Evolutionary conservation across 768 basidiomycete genomes (phyloP).

Genomic region (Mycena chlorophos): DNA sequence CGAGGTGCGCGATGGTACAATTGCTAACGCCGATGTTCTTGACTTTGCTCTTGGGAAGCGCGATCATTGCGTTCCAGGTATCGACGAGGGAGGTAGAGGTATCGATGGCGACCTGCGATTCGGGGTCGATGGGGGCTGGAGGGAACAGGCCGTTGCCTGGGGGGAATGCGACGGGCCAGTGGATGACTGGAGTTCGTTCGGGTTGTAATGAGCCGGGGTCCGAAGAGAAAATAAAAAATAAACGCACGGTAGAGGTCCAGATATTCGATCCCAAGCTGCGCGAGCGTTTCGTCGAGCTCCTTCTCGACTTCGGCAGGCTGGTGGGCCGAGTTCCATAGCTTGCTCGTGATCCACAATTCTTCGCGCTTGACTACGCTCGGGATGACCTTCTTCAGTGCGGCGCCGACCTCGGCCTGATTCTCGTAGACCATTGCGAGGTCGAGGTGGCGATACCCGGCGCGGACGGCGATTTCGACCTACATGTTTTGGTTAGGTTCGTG

Average conservation of each 20-base stretch:
- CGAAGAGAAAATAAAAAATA: not conserved
- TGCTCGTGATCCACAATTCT: slow-evolving; percentile 79
- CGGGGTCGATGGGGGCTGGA: slow-evolving; percentile 42
- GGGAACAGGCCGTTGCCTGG: slow-evolving; percentile 60
- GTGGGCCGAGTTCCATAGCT: slow-evolving; percentile 81
- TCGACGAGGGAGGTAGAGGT: slow-evolving; percentile 61
- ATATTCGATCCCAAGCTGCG: slow-evolving; percentile 71
- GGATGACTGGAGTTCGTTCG: slow-evolving; percentile 58
- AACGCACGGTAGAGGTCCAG: slow-evolving; percentile 79
- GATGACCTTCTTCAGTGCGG: slow-evolving; percentile 74
- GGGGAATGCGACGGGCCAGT: slow-evolving; percentile 77
- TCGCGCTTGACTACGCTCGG: slow-evolving; percentile 76
- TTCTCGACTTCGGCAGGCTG: slow-evolving; percentile 65
- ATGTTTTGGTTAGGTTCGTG: slow-evolving; percentile 10
- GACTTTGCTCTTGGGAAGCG: slow-evolving; percentile 72
- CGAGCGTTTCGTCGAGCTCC: slow-evolving; percentile 74
- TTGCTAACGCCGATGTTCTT: slow-evolving; percentile 80
- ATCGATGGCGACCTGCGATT: slow-evolving; percentile 57
- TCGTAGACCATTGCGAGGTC: slow-evolving; percentile 80
- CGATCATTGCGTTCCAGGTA: slow-evolving; percentile 81
- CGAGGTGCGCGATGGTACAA: slow-evolving; percentile 65
- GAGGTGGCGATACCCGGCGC: slow-evolving; percentile 79
- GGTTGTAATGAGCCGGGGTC: not conserved
- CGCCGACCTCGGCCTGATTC: slow-evolving; percentile 79
- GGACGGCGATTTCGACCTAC: slow-evolving; percentile 77